These are phyloP conservation scores for Coemansia sp. DNA, from an alignment of 192 early-diverging fungal genomes.

Conservation along the genomic window DNA sequence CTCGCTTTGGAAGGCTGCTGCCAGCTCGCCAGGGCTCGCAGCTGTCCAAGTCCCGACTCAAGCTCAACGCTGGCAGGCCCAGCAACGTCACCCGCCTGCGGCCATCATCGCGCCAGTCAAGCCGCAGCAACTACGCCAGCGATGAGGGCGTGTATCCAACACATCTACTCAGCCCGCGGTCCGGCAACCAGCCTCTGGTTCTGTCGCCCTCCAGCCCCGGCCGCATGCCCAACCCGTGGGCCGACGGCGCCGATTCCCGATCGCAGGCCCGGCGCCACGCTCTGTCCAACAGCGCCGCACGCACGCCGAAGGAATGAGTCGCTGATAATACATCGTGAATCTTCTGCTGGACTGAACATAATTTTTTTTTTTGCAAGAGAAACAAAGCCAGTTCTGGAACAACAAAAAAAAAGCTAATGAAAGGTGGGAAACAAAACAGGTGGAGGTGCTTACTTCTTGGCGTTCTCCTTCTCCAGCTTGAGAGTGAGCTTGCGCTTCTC, in stretches of 20 bases:
- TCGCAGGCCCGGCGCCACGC: conserved; percentile 36
- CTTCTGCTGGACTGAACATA: neutral
- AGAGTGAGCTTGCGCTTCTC: conserved; percentile 38
- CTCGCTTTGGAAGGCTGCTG: conserved; percentile 37
- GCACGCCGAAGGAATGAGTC: neutral
- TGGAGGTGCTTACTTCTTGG: conserved; percentile 47
- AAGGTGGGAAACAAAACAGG: neutral
- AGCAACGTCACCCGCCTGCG: conserved; percentile 38
- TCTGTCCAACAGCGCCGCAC: conserved; percentile 30
- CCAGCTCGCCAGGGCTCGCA: conserved; percentile 18
- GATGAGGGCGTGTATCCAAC: conserved; percentile 32
- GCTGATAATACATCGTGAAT: too few species aligned
- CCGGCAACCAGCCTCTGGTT: conserved; percentile 14
- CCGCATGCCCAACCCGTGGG: conserved; percentile 39
- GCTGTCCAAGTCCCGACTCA: conserved; percentile 8
- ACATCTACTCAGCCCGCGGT: conserved; percentile 5
- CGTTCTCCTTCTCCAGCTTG: conserved; percentile 51
- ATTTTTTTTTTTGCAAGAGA: conserved; percentile 8
- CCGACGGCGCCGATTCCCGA: conserved; percentile 12
- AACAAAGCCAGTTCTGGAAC: conserved; percentile 10
- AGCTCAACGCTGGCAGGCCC: conserved; percentile 17
- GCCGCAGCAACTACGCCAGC: conserved; percentile 28
- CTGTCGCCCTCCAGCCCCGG: conserved; percentile 49
- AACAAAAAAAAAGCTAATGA: conserved; percentile 13
- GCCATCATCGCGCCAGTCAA: conserved; percentile 51